phyloP scores from a whole-genome alignment of 2,329 filamentous ascomycete genomes.

The Lasiodiplodia citricola region DNA sequence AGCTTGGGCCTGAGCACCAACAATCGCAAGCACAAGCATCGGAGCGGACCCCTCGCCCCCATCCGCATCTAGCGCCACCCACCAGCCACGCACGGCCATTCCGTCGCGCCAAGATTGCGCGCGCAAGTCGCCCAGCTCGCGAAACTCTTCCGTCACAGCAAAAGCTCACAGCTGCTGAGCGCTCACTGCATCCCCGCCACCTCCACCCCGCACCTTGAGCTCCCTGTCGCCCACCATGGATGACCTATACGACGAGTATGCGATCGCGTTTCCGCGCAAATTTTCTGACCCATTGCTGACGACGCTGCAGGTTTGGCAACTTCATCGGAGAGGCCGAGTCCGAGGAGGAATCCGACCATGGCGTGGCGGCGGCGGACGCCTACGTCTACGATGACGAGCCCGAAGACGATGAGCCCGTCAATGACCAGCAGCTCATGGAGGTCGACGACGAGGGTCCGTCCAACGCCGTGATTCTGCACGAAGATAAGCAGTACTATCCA shows the following conservation, averaged over 20 bases:
- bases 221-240: constrained; percentile 66
- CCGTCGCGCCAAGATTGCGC: constrained; percentile 21
- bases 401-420: constrained; percentile 55
- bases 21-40: background rate
- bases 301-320: constrained; percentile 80
- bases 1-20: constrained; percentile 23
- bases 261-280: constrained; percentile 14
- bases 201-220: background rate
- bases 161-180: constrained; percentile 18
- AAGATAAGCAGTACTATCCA: constrained; percentile 99
- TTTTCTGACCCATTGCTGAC: constrained; percentile 24
- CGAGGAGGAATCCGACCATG: constrained; percentile 82
- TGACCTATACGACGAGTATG: constrained; percentile 94
- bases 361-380: constrained; percentile 76
- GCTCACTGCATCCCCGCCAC: constrained; percentile 7
- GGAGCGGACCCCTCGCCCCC: constrained; percentile 14
- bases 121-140: constrained; percentile 15
- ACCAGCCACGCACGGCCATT: background rate
- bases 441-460: constrained; percentile 89
- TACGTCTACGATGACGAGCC: constrained; percentile 77
- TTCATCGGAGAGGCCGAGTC: constrained; percentile 95
- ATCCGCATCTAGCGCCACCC: background rate
- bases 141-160: constrained; percentile 18
- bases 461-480: constrained; percentile 96
- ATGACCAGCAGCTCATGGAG: constrained; percentile 90